Base-by-base conservation (phyloP, 2,329 filamentous ascomycete genomes). In the Grosmannia clavigera region DNA sequence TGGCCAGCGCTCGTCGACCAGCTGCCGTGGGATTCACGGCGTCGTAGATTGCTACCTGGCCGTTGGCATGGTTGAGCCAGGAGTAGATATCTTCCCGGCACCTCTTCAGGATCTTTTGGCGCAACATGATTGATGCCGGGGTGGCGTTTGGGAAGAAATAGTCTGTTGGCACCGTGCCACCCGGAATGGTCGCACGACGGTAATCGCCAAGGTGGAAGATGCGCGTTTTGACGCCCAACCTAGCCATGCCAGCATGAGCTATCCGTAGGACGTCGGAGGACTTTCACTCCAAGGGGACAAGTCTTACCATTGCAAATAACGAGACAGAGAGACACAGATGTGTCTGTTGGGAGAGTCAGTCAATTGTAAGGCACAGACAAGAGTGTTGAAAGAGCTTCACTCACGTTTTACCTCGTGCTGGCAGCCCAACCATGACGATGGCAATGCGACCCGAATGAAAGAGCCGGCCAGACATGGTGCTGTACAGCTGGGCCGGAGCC, bases 181-280 rank as follows among this genome's bases (percentile, higher is more conserved):
- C 90, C 51, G 85, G 91, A 64, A 97, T 84, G 19, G 92, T 95
- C 38, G 91, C 92, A 70, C 94, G 84, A 65, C 94, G 87, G 72
- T 99, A 99, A 74, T 99, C 94, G 61, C 95, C 94, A 19, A 99
- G 79, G 71, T 99, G 94, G 71, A 99, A 99, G 67, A 97, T 95
- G 66, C 92, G 87, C 40, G 94, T 97, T 77, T 99, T 99, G 62
- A 99, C 94, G 64, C 94, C 94, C 48, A 99, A 82, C 94, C 85
- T 87, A 38, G 59, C 27, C 7, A 31, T 10, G 51, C 57, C 31
- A 48, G 57, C 22, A 56, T 9, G 35, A 27, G 33, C 12, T 4
- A 6, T 19, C 12, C 6, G 29, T 33, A 9, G 6, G 19, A 25
- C 6, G 2, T 40, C 22, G 25, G 40, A 25, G 50, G 11, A n/a